Percentiles rank a stretch among this genome's conserved stretches.
These are phyloP conservation scores for Fusarium cicatricum DNA, from an alignment of 2,329 filamentous ascomycete genomes.

Conservation along the genomic window DNA sequence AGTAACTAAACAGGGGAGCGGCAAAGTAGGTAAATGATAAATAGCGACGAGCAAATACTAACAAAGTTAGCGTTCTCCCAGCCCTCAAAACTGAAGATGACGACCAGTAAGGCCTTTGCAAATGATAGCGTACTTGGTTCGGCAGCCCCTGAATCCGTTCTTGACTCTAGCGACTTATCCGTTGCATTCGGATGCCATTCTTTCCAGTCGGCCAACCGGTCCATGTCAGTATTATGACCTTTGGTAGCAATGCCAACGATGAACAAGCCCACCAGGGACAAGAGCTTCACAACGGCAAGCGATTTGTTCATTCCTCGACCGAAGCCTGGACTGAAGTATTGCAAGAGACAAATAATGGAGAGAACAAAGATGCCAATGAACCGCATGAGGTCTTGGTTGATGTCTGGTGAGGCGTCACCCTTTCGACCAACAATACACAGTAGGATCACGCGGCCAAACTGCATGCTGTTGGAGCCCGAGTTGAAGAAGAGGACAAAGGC, in stretches of 20 bases:
- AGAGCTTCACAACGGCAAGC: not conserved
- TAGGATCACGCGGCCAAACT: not conserved
- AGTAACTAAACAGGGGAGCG: too few relatives aligned
- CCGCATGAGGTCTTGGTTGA: not conserved
- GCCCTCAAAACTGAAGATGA: constrained; percentile 7
- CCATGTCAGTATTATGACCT: not conserved
- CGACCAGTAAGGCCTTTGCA: not conserved
- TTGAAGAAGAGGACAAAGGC: constrained; percentile 2
- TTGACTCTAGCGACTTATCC: too few relatives aligned
- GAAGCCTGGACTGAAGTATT: constrained; percentile 6
- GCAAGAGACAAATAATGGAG: constrained; percentile 1
- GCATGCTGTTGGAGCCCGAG: constrained; percentile 8
- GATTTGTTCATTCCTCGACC: constrained; percentile 4
- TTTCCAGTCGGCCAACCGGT: not conserved
- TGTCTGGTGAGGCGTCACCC: not conserved
- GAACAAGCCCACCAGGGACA: not conserved
- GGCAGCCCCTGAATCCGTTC: not conserved
- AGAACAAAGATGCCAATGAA: not conserved
- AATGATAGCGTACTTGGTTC: not conserved
- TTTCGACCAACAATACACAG: too few relatives aligned
- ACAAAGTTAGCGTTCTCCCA: constrained; percentile 16
- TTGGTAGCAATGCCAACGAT: not conserved
- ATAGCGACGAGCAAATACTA: too few relatives aligned
- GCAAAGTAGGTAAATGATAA: too few relatives aligned
- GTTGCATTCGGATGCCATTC: not conserved